Percentiles rank a stretch among this genome's conserved stretches.
Evolutionary conservation across 768 basidiomycete species (phyloP).

Genomic region (Rhizopogon vesiculosus): DNA sequence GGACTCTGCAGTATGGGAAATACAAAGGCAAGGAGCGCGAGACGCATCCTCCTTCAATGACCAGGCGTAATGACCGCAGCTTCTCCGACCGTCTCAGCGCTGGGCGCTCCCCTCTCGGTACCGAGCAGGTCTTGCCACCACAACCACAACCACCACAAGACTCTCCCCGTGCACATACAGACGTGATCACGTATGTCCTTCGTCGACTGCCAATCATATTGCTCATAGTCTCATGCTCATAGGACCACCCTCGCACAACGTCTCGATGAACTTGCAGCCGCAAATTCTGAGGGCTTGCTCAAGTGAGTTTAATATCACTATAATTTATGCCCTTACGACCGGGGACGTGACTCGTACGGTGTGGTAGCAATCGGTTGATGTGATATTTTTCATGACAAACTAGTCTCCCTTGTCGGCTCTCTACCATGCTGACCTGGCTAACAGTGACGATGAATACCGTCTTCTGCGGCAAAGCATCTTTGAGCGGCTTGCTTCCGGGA

Average conservation of each 20-base stretch:
- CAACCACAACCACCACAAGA: conserved; percentile 6
- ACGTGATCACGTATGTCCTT: conserved; percentile 51
- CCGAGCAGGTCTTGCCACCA: conserved; percentile 8
- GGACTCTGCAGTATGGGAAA: conserved; percentile 43
- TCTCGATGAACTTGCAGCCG: conserved; percentile 73
- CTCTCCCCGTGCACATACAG: conserved; percentile 31
- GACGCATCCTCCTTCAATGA: conserved; percentile 26
- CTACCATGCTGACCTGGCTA: not conserved
- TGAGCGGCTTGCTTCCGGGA: conserved; percentile 63
- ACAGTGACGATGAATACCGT: conserved; percentile 82
- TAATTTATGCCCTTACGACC: not conserved
- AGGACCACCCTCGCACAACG: conserved; percentile 78
- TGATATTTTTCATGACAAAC: not conserved
- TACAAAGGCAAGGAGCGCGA: conserved; percentile 55
- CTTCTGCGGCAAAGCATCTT: conserved; percentile 81
- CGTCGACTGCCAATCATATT: conserved; percentile 5
- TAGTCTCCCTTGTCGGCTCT: not conserved
- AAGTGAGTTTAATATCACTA: conserved; percentile 40
- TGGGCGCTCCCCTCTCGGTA: conserved; percentile 27
- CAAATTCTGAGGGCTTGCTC: conserved; percentile 76
- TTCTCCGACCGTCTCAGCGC: conserved; percentile 25
- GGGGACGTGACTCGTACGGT: not conserved
- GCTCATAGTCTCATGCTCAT: conserved; percentile 8
- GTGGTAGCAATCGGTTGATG: not conserved
- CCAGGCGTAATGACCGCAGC: not conserved